Percentiles rank a stretch among this genome's conserved stretches.
Evolutionary conservation across 1,284 basidiomycete genomes (phyloP).

Genomic region (Laetiporus sulphureus): DNA sequence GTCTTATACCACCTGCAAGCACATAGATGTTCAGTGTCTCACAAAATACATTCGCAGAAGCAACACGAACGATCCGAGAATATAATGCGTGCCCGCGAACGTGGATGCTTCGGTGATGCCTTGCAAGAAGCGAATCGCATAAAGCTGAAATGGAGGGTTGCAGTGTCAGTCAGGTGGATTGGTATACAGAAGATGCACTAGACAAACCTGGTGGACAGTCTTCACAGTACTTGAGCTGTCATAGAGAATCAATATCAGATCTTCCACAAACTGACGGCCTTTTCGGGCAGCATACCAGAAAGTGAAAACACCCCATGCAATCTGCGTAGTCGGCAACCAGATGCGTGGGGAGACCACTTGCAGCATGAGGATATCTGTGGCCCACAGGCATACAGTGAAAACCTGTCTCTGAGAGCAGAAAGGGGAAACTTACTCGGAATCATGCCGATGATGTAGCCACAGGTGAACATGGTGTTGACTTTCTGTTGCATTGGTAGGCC

Average conservation of each 20-base stretch:
- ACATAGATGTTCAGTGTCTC: neutral
- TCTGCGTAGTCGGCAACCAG: slow-evolving; percentile 62
- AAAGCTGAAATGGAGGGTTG: slow-evolving; percentile 46
- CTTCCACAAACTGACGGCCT: too few relatives aligned
- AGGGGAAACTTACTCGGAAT: too few relatives aligned
- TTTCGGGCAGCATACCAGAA: slow-evolving; percentile 50
- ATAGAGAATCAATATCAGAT: too few relatives aligned
- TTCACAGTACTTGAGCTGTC: slow-evolving; percentile 50
- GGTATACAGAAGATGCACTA: too few relatives aligned
- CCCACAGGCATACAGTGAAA: too few relatives aligned
- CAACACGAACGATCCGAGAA: slow-evolving; percentile 54
- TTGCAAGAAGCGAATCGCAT: slow-evolving; percentile 69
- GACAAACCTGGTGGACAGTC: slow-evolving; percentile 46
- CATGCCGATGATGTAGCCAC: slow-evolving; percentile 67
- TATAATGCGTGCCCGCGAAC: slow-evolving; percentile 70
- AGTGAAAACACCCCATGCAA: slow-evolving; percentile 57
- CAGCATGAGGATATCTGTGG: slow-evolving; percentile 55
- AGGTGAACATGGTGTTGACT: slow-evolving; percentile 69
- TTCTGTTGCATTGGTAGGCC: slow-evolving; percentile 32
- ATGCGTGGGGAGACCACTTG: slow-evolving; percentile 53
- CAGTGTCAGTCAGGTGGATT: too few relatives aligned
- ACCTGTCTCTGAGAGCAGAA: too few relatives aligned
- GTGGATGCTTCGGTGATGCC: slow-evolving; percentile 69
- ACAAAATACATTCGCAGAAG: too few relatives aligned
- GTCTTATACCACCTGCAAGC: slow-evolving; percentile 60